Conservation (phyloP, 2,329 filamentous ascomycete genomes). For the Diplodia scrobiculata region DNA sequence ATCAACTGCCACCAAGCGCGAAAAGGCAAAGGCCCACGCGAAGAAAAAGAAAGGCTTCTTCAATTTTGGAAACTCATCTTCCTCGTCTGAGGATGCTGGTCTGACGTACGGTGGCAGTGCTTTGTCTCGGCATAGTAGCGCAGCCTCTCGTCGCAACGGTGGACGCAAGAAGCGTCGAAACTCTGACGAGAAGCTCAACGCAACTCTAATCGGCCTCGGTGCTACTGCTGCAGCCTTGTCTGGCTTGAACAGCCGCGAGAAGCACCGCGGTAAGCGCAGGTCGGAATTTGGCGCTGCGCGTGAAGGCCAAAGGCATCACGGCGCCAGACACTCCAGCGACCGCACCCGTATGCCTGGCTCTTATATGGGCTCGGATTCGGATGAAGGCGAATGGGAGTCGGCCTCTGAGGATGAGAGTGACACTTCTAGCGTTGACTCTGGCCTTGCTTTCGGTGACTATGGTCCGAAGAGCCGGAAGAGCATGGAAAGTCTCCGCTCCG, state of each 20-base stretch:
- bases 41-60: conserved; percentile 54
- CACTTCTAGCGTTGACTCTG: conserved; percentile 57
- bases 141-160: conserved; percentile 36
- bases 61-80: conserved; percentile 52
- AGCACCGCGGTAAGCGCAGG: conserved; percentile 34
- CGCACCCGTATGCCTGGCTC: conserved; percentile 33
- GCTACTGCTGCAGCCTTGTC: conserved; percentile 54
- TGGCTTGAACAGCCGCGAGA: conserved; percentile 45
- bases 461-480: conserved; percentile 45
- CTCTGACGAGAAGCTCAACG: conserved; percentile 52
- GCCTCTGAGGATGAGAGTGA: conserved; percentile 42
- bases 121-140: conserved; percentile 26
- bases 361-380: conserved; percentile 40
- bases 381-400: conserved; percentile 54
- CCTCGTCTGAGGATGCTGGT: conserved; percentile 50
- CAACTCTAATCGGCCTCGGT: conserved; percentile 51
- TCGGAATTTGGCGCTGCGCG: conserved; percentile 41
- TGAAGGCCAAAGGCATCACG: conserved; percentile 35
- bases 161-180: conserved; percentile 40
- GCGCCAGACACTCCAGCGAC: conserved; percentile 30
- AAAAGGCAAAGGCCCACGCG: conserved; percentile 38
- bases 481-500: conserved; percentile 56
- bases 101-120: conserved; percentile 50
- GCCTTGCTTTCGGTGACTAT: conserved; percentile 62
- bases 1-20: conserved; percentile 33